Base-by-base conservation (phyloP, 2,329 filamentous ascomycete species). In the Cryphonectria naterciae region DNA sequence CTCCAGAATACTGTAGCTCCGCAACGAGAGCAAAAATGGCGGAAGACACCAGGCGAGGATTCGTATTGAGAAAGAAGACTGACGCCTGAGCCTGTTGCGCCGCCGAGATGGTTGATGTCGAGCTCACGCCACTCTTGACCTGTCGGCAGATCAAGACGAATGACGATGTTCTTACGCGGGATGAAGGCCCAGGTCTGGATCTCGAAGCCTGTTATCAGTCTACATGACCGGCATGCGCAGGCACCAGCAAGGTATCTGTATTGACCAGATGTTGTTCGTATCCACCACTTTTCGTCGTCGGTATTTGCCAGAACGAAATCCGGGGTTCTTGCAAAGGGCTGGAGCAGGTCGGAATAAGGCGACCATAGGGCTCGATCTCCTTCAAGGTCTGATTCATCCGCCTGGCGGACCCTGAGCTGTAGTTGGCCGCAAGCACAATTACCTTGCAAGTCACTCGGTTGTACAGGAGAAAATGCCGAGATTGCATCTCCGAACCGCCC, bases 111-210 rank as follows among this genome's bases (percentile, higher is more conserved):
- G 32, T 54, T 43, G 71, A 84, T 84, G 63, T 81, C 78, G 7
- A 84, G 79, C 43, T 49, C 25, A 7, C 25, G 15, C 63, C 41
- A 65, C n/a, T 65, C 56, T 28, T 17, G 75, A 70, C 5, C 83
- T 71, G 1, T 78, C 75, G 28, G 76, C 75, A 19, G 79, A 35
- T 56, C 7, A 35, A 75, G 64, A 83, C 73, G 43, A 78, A 87
- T 81, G 25, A 82, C 78, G 68, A 93, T 88, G 74, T 91, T 89
- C 1, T 80, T 78, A n/a, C 83, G 82, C 0, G 89, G 89, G 0
- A 92, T 80, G 75, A 92, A 93, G 0, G 88, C 84, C 91, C 91
- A 93, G 0, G 86, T 81, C 74, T 91, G 86, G 63, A 92, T 85
- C 69, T 92, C 88, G 73, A 88, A 90, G 3, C 90, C 90, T 0